Percentiles rank a stretch among this genome's conserved stretches.
phyloP scores from a whole-genome alignment of 805 yeast genomes.

The Nakazawaea siamensis region DNA sequence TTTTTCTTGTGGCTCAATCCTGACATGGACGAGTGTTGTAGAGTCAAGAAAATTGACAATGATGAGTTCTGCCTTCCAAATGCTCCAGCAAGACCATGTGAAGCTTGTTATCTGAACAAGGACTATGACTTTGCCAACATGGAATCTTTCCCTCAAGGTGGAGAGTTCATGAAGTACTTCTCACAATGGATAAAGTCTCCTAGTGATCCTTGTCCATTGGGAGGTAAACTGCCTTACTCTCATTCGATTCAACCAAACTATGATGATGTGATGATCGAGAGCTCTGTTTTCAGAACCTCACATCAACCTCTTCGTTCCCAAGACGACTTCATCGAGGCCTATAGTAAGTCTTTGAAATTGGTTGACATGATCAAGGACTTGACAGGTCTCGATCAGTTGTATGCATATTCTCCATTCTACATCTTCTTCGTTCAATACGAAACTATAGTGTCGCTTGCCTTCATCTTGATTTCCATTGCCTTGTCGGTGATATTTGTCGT shows the following conservation, averaged over 20 bases:
- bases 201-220: slow-evolving; percentile 88
- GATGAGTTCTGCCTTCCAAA: slow-evolving; percentile 57
- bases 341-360: slow-evolving; percentile 61
- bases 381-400: slow-evolving; percentile 39
- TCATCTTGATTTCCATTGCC: slow-evolving; percentile 46
- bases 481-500: slow-evolving; percentile 38
- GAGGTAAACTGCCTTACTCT: slow-evolving; percentile 90
- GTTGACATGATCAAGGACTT: slow-evolving; percentile 42
- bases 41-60: slow-evolving; percentile 45
- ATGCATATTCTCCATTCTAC: slow-evolving; percentile 91
- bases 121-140: slow-evolving; percentile 61
- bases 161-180: slow-evolving; percentile 60
- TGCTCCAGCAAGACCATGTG: slow-evolving; percentile 65
- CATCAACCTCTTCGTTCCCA: slow-evolving; percentile 80
- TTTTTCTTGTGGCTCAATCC: slow-evolving; percentile 85
- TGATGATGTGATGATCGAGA: slow-evolving; percentile 28
- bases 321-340: slow-evolving; percentile 74
- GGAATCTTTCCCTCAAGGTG: slow-evolving; percentile 77
- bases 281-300: slow-evolving; percentile 71
- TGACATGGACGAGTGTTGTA: slow-evolving; percentile 76
- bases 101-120: slow-evolving; percentile 57
- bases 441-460: slow-evolving; percentile 52
- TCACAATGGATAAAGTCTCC: slow-evolving; percentile 74
- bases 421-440: slow-evolving; percentile 86
- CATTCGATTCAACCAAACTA: slow-evolving; percentile 40